These are phyloP conservation scores for Scopulariopsis brevicaulis DNA, from an alignment of 2,329 filamentous ascomycete genomes.

Conservation along the genomic window DNA sequence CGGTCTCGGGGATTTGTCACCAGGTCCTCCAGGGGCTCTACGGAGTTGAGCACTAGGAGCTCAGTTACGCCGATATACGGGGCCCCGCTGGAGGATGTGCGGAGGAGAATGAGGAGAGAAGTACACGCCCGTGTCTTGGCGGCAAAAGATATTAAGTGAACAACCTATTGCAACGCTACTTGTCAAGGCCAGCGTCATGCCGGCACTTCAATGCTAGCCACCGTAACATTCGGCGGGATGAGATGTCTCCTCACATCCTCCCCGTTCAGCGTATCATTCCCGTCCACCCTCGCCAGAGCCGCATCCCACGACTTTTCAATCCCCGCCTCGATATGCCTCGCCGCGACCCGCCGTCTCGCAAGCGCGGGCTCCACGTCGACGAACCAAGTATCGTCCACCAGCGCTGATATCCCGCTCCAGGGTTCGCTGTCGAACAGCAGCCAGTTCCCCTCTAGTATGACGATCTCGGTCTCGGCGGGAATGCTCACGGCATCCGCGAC, in stretches of 20 bases:
- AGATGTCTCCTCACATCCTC: background rate
- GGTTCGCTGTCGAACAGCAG: conserved; percentile 50
- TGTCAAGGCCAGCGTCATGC: background rate
- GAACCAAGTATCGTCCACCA: conserved; percentile 73
- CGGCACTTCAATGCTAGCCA: background rate
- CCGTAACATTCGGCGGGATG: background rate
- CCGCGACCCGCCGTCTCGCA: conserved; percentile 59
- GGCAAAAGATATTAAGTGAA: too few species aligned
- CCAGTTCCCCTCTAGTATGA: conserved; percentile 74
- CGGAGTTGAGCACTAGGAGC: too few species aligned
- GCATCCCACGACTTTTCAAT: conserved; percentile 34
- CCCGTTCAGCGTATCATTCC: background rate
- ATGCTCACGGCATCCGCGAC: conserved; percentile 57
- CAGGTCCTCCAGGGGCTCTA: too few species aligned
- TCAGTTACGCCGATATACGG: too few species aligned
- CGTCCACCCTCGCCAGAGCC: background rate
- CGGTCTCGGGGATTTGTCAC: too few species aligned
- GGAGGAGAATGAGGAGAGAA: too few species aligned
- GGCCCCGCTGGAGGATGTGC: too few species aligned
- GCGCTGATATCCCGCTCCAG: conserved; percentile 53
- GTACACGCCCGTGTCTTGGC: background rate
- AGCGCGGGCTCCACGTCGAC: conserved; percentile 62
- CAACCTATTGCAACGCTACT: background rate
- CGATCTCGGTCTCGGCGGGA: conserved; percentile 44
- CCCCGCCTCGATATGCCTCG: conserved; percentile 69